Conservation (phyloP, 257 asterid genomes). For the Ballota nigra region DNA sequence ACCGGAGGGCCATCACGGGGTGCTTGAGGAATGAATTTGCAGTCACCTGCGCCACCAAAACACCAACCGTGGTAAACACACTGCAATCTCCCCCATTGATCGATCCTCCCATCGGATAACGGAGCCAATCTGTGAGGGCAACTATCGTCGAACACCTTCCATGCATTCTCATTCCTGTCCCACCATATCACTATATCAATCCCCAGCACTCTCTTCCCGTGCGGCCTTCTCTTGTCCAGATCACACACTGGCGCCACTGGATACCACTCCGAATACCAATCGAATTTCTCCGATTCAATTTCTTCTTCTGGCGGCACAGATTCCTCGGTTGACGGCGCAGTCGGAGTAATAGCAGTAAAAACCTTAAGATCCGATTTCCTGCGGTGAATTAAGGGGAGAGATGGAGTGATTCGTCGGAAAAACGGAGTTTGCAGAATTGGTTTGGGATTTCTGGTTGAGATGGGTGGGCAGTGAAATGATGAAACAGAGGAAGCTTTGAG, state of each 20-base stretch:
- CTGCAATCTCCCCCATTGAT: slow-evolving; percentile 88
- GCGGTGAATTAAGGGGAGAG: slow-evolving; percentile 19
- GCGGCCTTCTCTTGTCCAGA: slow-evolving; percentile 70
- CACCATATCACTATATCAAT: slow-evolving; percentile 80
- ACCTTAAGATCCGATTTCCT: slow-evolving; percentile 35
- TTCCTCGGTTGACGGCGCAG: slow-evolving; percentile 26
- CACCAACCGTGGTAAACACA: slow-evolving; percentile 98
- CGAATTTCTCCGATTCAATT: slow-evolving; percentile 48
- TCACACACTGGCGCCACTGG: slow-evolving; percentile 71
- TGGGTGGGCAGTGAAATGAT: slow-evolving; percentile 21
- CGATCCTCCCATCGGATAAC: slow-evolving; percentile 84
- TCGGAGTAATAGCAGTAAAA: slow-evolving; percentile 41
- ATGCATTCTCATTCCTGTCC: slow-evolving; percentile 64
- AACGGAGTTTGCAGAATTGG: slow-evolving; percentile 24
- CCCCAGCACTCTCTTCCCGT: slow-evolving; percentile 70
- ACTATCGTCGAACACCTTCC: slow-evolving; percentile 85
- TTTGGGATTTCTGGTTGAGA: slow-evolving; percentile 19
- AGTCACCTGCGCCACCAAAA: slow-evolving; percentile 75
- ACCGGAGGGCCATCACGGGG: slow-evolving; percentile 91
- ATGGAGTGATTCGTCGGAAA: slow-evolving; percentile 8
- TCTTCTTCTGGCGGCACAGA: slow-evolving; percentile 30
- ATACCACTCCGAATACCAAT: slow-evolving; percentile 82
- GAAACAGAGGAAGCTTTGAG: slow-evolving; percentile 43
- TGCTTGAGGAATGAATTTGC: slow-evolving; percentile 85
- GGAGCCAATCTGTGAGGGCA: slow-evolving; percentile 94